These are phyloP conservation scores for Leishmania major DNA, from an alignment of 208 protist species.

Conservation along the genomic window DNA sequence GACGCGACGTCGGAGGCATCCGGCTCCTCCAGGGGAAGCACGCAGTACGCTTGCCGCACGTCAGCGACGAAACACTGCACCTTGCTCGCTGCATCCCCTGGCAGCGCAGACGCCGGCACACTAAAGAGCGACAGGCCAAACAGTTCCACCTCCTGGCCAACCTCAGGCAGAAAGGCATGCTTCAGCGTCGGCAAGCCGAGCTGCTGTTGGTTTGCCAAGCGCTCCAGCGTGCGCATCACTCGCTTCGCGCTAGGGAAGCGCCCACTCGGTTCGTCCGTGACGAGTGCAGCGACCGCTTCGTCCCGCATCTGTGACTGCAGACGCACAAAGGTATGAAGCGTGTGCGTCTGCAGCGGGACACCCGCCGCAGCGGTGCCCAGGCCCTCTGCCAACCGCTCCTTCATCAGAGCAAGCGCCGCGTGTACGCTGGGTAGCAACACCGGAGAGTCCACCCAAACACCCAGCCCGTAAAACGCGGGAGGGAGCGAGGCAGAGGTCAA, in stretches of 20 bases:
- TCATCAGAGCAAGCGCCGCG: constrained; percentile 46
- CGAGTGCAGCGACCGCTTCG: constrained; percentile 4
- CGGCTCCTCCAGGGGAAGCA: constrained; percentile 23
- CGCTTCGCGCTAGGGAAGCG: not conserved
- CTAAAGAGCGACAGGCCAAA: constrained; percentile 61
- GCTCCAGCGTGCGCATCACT: constrained; percentile 5
- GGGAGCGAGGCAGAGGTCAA: constrained; percentile 13
- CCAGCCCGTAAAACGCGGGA: constrained; percentile 53
- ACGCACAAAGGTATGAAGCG: constrained; percentile 41
- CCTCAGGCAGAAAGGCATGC: constrained; percentile 53
- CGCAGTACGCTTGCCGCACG: constrained; percentile 54
- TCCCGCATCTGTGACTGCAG: constrained; percentile 27
- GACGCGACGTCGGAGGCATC: not conserved
- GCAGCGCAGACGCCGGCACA: constrained; percentile 27
- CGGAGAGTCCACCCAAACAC: constrained; percentile 67
- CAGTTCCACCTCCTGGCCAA: constrained; percentile 54
- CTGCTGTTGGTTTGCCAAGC: constrained; percentile 50
- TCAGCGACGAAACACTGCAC: constrained; percentile 51
- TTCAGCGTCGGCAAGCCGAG: constrained; percentile 61
- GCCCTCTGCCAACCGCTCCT: constrained; percentile 32
- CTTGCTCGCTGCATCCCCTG: constrained; percentile 5
- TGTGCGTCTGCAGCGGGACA: constrained; percentile 21
- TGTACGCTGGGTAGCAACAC: constrained; percentile 51
- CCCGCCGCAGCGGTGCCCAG: not conserved
- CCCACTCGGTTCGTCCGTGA: not conserved